A percentile compares a stretch with the other conserved stretches of the same genome.
Evolutionary conservation across 2,329 filamentous ascomycete species (phyloP).

Genomic region (Saccharata proteae): DNA sequence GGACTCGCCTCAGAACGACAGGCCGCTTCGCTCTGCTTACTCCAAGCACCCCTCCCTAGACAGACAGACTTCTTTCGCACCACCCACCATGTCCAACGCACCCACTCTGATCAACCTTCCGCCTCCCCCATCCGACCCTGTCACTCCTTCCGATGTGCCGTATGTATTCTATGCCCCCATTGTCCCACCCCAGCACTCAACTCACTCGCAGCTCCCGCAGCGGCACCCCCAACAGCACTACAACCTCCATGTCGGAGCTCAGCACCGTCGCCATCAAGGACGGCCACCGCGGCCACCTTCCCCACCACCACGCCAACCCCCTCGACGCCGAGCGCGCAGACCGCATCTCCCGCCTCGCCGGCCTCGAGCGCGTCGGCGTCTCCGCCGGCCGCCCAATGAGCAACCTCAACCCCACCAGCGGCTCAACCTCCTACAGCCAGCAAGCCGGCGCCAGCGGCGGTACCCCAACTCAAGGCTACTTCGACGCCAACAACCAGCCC

Average conservation of each 20-base stretch:
- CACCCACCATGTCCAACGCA: conserved; percentile 25
- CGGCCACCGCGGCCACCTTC: conserved; percentile 73
- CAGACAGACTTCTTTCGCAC: too few species aligned
- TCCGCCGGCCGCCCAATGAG: conserved; percentile 44
- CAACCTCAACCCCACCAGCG: conserved; percentile 34
- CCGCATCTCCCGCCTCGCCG: conserved; percentile 85
- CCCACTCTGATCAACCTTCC: conserved; percentile 76
- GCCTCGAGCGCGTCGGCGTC: conserved; percentile 80
- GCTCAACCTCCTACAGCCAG: conserved; percentile 28
- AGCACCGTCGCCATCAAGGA: conserved; percentile 96
- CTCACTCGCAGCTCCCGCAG: conserved; percentile 32
- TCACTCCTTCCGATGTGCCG: conserved; percentile 84
- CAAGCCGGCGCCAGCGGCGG: conserved; percentile 12
- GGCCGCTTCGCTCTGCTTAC: too few species aligned
- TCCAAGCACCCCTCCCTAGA: too few species aligned
- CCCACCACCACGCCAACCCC: conserved; percentile 53
- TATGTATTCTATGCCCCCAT: conserved; percentile 34
- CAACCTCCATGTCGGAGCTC: conserved; percentile 80
- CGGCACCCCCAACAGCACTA: conserved; percentile 85
- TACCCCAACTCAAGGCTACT: conserved; percentile 49
- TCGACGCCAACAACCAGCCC: conserved; percentile 60
- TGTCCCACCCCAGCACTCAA: background rate
- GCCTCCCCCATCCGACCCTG: conserved; percentile 67
- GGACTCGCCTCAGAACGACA: too few species aligned
- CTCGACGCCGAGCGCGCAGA: conserved; percentile 88